These are phyloP conservation scores for Fraxinus paxiana DNA, from an alignment of 305 asterid species.

Conservation along the genomic window DNA sequence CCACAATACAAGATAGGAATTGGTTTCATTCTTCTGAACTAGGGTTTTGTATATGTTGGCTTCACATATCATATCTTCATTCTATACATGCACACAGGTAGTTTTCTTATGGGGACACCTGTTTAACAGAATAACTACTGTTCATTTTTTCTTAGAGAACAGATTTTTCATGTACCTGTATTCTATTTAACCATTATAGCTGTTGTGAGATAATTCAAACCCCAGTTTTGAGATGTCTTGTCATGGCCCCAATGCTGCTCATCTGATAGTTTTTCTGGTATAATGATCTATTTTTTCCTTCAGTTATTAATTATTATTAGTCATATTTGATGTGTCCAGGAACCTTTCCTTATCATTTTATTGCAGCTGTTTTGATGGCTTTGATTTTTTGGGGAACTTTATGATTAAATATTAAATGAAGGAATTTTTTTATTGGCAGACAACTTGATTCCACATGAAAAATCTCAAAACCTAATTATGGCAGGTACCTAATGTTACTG, in stretches of 20 bases:
- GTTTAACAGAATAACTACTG: not conserved
- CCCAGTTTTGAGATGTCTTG: not conserved
- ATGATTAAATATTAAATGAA: not conserved
- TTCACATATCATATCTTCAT: not conserved
- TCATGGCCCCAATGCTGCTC: not conserved
- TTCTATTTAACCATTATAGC: not conserved
- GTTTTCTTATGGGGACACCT: not conserved
- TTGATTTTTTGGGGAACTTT: not conserved
- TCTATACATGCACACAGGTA: not conserved
- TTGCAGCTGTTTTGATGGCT: not conserved
- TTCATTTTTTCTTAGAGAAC: not conserved
- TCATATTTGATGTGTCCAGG: not conserved
- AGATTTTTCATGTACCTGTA: not conserved
- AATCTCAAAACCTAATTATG: conserved; percentile 15
- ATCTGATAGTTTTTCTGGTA: not conserved
- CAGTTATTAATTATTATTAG: not conserved
- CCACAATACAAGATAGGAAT: not conserved
- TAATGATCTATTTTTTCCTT: not conserved
- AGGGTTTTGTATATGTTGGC: not conserved
- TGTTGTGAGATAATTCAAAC: not conserved
- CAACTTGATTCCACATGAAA: conserved; percentile 3
- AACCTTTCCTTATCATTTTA: not conserved
- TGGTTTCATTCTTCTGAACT: not conserved
- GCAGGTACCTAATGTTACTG: conserved; percentile 84
- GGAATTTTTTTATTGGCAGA: not conserved